phyloP scores from a whole-genome alignment of 2,329 filamentous ascomycete species.

The Colletotrichum sansevieriae region DNA sequence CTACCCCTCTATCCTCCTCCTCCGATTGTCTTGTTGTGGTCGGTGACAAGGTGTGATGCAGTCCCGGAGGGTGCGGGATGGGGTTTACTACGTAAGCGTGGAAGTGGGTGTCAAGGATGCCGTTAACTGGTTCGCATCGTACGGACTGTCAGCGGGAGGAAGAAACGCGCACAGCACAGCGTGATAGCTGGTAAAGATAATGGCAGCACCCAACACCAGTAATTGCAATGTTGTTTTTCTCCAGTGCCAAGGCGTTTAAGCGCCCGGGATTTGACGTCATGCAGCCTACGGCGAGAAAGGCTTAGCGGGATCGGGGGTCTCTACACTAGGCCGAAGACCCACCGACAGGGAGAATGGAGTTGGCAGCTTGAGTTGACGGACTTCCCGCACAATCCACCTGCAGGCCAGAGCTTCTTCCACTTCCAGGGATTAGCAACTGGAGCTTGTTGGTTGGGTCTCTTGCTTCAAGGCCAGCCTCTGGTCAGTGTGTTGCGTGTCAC shows the following conservation, averaged over 20 bases:
- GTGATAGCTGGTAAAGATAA: background rate
- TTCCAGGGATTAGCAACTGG: conserved; percentile 10
- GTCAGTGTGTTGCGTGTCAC: conserved; percentile 7
- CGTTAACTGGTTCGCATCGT: background rate
- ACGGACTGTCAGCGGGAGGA: conserved; percentile 19
- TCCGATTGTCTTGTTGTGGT: background rate
- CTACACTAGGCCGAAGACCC: too few species aligned
- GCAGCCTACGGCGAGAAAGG: too few species aligned
- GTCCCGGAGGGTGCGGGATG: too few species aligned
- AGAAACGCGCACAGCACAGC: conserved; percentile 29
- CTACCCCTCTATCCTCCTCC: background rate
- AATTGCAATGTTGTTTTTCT: too few species aligned
- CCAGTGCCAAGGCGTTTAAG: conserved; percentile 41
- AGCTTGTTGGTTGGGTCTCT: conserved; percentile 16
- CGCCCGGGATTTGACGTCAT: conserved; percentile 40
- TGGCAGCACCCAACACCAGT: background rate
- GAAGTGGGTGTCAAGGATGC: conserved; percentile 10
- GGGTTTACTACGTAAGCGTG: conserved; percentile 16
- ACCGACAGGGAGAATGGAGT: too few species aligned
- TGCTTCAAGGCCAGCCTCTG: conserved; percentile 1
- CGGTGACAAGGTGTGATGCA: conserved; percentile 9
- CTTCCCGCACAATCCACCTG: too few species aligned
- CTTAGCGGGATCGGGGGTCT: too few species aligned
- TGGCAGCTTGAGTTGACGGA: too few species aligned
- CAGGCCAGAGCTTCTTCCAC: conserved; percentile 28